Conservation (phyloP, 1,284 basidiomycete species). For the Coniophora puteana region DNA sequence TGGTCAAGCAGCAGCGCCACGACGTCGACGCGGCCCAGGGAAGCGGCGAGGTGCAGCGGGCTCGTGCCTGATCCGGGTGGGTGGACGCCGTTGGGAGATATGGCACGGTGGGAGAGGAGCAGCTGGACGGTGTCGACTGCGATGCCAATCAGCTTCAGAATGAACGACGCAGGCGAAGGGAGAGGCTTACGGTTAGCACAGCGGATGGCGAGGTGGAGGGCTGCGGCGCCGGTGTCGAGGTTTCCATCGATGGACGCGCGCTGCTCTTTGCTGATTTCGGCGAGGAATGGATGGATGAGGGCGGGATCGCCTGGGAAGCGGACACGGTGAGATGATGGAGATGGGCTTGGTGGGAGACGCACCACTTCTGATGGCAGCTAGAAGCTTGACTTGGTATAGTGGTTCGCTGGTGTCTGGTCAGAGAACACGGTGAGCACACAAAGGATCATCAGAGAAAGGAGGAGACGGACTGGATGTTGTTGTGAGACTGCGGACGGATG, state of each 20-base stretch:
- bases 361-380: constrained; percentile 75
- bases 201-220: constrained; percentile 83
- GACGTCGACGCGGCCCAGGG: constrained; percentile 77
- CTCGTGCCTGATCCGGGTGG: constrained; percentile 74
- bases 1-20: constrained; percentile 75
- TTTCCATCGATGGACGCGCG: constrained; percentile 41
- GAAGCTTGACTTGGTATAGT: constrained; percentile 65
- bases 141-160: constrained; percentile 6
- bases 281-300: constrained; percentile 80
- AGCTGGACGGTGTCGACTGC: constrained; percentile 41
- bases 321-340: constrained; percentile 3
- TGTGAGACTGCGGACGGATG: constrained; percentile 16
- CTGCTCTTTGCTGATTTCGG: constrained; percentile 67
- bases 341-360: constrained; percentile 11
- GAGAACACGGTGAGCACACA: too few relatives aligned
- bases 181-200: constrained; percentile 71
- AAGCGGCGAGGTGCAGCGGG: constrained; percentile 84
- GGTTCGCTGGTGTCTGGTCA: constrained; percentile 45
- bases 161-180: constrained; percentile 1
- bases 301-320: constrained; percentile 61
- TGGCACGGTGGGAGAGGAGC: constrained; percentile 69
- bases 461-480: constrained; percentile 6
- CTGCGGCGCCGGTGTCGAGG: constrained; percentile 65
- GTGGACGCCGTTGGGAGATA: constrained; percentile 74
- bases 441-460: constrained; percentile 10